Evolutionary conservation across 1,284 basidiomycete genomes (phyloP).

Genomic region (Austroboletus rostrupii): DNA sequence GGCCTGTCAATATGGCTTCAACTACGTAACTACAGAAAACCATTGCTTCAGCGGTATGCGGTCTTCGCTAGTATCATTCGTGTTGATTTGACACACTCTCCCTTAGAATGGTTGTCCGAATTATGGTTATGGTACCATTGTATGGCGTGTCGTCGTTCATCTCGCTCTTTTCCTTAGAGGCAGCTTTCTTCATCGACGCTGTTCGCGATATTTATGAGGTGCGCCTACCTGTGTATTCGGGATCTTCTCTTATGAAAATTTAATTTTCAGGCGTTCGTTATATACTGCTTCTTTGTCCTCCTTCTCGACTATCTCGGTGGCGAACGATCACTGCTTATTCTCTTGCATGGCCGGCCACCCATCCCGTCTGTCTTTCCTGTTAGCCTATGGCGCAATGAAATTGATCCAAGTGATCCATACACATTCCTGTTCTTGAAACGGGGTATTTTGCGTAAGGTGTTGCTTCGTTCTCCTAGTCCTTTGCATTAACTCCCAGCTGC

Average conservation of each 20-base stretch:
- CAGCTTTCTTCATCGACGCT: constrained; percentile 95
- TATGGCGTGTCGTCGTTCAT: constrained; percentile 91
- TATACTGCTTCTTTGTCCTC: constrained; percentile 88
- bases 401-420: constrained; percentile 91
- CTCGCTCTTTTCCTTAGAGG: constrained; percentile 90
- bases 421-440: constrained; percentile 92
- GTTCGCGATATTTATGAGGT: constrained; percentile 97
- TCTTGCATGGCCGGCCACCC: constrained; percentile 85
- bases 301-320: constrained; percentile 88
- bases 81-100: background rate
- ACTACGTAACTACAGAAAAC: constrained; percentile 87
- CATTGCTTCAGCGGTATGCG: constrained; percentile 70
- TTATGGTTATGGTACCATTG: constrained; percentile 96
- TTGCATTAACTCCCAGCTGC: constrained; percentile 7
- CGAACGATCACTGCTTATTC: constrained; percentile 87
- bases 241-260: background rate
- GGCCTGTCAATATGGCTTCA: constrained; percentile 84
- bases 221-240: constrained; percentile 19
- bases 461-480: background rate
- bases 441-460: constrained; percentile 80
- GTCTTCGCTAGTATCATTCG: background rate
- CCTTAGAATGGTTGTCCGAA: constrained; percentile 87
- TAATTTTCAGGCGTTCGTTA: constrained; percentile 80
- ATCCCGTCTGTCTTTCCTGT: constrained; percentile 86
- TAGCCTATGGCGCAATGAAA: constrained; percentile 69